Base-by-base conservation (phyloP, 805 yeast species). In the Huiozyma sinensis region DNA sequence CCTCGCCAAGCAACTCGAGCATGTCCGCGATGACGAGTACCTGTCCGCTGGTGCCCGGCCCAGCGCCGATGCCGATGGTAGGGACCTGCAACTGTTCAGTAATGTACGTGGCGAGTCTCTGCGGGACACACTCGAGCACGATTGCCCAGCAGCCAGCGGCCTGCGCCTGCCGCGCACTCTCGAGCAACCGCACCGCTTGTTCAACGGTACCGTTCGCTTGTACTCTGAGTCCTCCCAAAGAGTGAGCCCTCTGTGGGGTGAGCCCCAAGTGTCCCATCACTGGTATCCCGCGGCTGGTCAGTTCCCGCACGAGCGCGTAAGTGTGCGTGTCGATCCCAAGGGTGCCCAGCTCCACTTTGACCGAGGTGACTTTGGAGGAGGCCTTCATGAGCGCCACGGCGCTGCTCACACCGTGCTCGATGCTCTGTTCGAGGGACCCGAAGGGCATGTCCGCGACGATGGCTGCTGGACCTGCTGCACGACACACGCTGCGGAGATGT, bases 21-120 rank as follows among this genome's bases (percentile, higher is more conserved):
- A 85, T 56, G 58, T 90, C 98, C 4, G 85, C 76, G 61, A 83
- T 79, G 0, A 90, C 98, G 34, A 90, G 70, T 1, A 90, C 95
- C 61, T 92, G 97, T 0, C 95, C 97, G 33, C 84, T 76, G 7
- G 90, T 81, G 7, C 66, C 66, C 24, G 78, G 75, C 0, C 98
- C 97, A 0, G 97, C 96, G 5, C 98, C 98, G 40, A 90, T 90
- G 4, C 98, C 98, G 51, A 90, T 88, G 1, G 94, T 84, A 0
- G 97, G 97, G 1, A 90, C 69, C 1, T 58, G 41, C 31, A 88
- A 59, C 10, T 68, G 65, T 2, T 69, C 58, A 0, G 96, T 83
- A 29, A 92, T 76, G 44, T 68, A 66, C 38, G 68, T 60, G 0
- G 90, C 90, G 9, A 92, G 64, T 45, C 72, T 72, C 44, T 75